These are phyloP conservation scores for Tylopilus subfusipes DNA, from an alignment of 768 basidiomycete species.

Conservation along the genomic window DNA sequence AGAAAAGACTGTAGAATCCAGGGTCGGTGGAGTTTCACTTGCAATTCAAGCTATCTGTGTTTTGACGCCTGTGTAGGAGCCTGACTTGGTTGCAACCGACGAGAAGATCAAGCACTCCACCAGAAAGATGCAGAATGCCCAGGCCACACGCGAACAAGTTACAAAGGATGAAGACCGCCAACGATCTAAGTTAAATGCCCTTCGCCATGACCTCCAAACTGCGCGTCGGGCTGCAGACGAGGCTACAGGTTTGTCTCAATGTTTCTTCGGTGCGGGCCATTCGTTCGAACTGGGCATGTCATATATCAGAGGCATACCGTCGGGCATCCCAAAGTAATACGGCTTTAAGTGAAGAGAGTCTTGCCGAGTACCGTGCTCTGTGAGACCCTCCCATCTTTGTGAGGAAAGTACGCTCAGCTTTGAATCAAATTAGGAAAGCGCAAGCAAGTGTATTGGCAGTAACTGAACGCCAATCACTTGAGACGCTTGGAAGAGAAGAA, in stretches of 20 bases:
- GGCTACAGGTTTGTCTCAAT: constrained; percentile 61
- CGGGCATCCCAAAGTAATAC: constrained; percentile 70
- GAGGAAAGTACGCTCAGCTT: constrained; percentile 3
- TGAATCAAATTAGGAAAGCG: constrained; percentile 56
- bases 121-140: constrained; percentile 72
- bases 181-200: constrained; percentile 47
- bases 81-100: constrained; percentile 78
- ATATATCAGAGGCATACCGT: constrained; percentile 63
- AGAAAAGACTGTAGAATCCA: constrained; percentile 83
- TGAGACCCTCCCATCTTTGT: constrained; percentile 4
- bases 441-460: constrained; percentile 76
- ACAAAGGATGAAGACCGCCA: constrained; percentile 53
- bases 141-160: constrained; percentile 60
- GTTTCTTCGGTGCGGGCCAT: background rate
- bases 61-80: constrained; percentile 52
- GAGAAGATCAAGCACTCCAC: constrained; percentile 85
- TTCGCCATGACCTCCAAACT: constrained; percentile 62
- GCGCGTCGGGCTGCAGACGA: constrained; percentile 69
- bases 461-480: constrained; percentile 82
- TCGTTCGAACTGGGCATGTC: constrained; percentile 6
- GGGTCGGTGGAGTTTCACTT: constrained; percentile 44
- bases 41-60: background rate
- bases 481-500: constrained; percentile 76
- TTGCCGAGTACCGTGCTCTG: constrained; percentile 68
- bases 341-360: constrained; percentile 75